phyloP scores from a whole-genome alignment of 2,329 filamentous ascomycete genomes.

The Ustulina deusta region DNA sequence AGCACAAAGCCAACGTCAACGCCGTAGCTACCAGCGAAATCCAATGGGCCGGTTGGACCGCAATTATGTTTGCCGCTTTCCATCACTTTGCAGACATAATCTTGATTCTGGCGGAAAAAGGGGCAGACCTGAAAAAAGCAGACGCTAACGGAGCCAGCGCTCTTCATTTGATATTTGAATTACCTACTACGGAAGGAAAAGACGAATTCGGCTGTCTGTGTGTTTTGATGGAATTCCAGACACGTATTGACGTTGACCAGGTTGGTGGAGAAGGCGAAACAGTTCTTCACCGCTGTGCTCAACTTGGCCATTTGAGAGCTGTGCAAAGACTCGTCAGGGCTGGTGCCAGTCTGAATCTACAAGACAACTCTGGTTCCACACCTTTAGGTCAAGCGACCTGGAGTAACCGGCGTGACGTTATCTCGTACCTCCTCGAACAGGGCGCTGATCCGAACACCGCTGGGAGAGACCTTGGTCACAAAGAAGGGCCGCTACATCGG shows the following conservation, averaged over 20 bases:
- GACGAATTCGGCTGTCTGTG: conserved; percentile 6
- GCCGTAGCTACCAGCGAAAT: not conserved
- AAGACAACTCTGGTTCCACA: not conserved
- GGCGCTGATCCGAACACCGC: conserved; percentile 11
- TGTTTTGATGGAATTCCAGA: conserved; percentile 15
- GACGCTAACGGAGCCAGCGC: not conserved
- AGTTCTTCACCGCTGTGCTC: not conserved
- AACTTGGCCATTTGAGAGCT: conserved; percentile 3
- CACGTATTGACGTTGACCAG: conserved; percentile 18
- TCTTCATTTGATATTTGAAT: conserved; percentile 10
- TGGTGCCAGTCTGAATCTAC: conserved; percentile 1
- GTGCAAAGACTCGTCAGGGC: conserved; percentile 21
- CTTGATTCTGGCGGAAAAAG: conserved; percentile 15
- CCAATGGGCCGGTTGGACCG: conserved; percentile 7
- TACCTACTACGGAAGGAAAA: not conserved
- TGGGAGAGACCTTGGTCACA: not conserved
- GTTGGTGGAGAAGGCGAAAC: conserved; percentile 5
- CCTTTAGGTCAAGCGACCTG: not conserved
- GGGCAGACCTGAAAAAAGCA: conserved; percentile 11
- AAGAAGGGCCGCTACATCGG: conserved; percentile 12
- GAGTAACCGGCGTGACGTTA: not conserved
- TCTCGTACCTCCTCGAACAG: conserved; percentile 16
- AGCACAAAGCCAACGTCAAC: conserved; percentile 22
- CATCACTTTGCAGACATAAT: conserved; percentile 11
- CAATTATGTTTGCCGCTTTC: conserved; percentile 21